Evolutionary conservation across 768 basidiomycete species (phyloP).

Genomic region (Lactarius indigo): DNA sequence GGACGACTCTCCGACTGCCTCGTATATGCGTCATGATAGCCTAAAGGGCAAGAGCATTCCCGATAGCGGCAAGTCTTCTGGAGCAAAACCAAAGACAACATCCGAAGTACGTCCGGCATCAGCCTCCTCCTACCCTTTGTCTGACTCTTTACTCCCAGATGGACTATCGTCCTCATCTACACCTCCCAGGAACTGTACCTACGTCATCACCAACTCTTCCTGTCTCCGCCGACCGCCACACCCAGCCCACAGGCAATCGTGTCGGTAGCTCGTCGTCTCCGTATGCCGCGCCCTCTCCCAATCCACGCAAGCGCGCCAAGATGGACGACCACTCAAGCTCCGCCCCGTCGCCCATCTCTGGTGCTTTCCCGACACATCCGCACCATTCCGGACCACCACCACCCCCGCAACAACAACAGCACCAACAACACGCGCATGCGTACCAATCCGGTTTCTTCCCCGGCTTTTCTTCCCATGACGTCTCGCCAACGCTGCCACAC

Average conservation of each 20-base stretch:
- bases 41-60: constrained; percentile 21
- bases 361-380: constrained; percentile 9
- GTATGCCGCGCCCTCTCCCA: constrained; percentile 13
- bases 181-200: constrained; percentile 9
- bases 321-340: constrained; percentile 8
- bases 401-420: neutral
- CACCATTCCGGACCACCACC: constrained; percentile 2
- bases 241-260: constrained; percentile 25
- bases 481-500: constrained; percentile 5
- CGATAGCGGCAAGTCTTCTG: constrained; percentile 17
- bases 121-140: constrained; percentile 2
- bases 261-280: constrained; percentile 13
- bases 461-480: neutral
- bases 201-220: constrained; percentile 27
- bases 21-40: constrained; percentile 24
- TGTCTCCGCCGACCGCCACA: constrained; percentile 32
- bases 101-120: constrained; percentile 27
- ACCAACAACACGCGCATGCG: neutral
- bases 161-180: constrained; percentile 27
- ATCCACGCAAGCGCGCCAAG: constrained; percentile 19
- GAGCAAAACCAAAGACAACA: constrained; percentile 18
- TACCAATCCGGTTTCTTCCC: constrained; percentile 12
- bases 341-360: constrained; percentile 7
- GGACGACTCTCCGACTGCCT: constrained; percentile 17
- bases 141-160: constrained; percentile 14